These are phyloP conservation scores for Globisporangium polare DNA, from an alignment of 352 stramenopile species.

Conservation along the genomic window DNA sequence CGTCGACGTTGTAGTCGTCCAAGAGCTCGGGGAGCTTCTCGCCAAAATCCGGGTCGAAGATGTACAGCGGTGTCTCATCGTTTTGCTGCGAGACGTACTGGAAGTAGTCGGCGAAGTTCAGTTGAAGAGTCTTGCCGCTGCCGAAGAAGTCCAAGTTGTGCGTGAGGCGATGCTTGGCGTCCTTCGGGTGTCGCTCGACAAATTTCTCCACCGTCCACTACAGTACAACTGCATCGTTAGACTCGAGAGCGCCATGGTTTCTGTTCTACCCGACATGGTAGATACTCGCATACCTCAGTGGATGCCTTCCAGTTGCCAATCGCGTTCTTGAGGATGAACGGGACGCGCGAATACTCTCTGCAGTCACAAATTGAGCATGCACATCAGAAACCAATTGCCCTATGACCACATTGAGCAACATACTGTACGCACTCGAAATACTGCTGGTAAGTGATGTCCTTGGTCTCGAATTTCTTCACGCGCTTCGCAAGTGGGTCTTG, in stretches of 20 bases:
- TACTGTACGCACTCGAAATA: conserved; percentile 61
- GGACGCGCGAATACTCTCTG: conserved; percentile 62
- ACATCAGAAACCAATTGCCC: neutral
- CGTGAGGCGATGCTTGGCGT: conserved; percentile 60
- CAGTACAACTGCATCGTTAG: neutral
- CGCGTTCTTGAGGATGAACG: conserved; percentile 75
- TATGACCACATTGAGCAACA: neutral
- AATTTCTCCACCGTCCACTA: conserved; percentile 78
- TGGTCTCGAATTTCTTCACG: conserved; percentile 51
- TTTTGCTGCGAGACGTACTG: conserved; percentile 60
- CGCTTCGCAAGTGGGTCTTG: conserved; percentile 42
- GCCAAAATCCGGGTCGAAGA: conserved; percentile 82
- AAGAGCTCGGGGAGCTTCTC: conserved; percentile 76
- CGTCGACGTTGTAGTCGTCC: conserved; percentile 55
- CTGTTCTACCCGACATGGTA: neutral
- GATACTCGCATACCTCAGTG: conserved; percentile 33
- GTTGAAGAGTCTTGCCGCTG: conserved; percentile 50
- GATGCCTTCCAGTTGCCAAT: conserved; percentile 69
- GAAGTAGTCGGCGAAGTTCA: conserved; percentile 75
- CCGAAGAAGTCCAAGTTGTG: conserved; percentile 79
- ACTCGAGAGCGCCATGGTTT: neutral
- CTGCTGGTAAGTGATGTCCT: conserved; percentile 54
- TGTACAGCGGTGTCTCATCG: conserved; percentile 86
- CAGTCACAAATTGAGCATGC: neutral
- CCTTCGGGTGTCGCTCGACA: conserved; percentile 34